Evolutionary conservation across 768 basidiomycete species (phyloP), one percentile per base, ranked within the genome.

Genomic region (Clitopilus hobsonii): DNA sequence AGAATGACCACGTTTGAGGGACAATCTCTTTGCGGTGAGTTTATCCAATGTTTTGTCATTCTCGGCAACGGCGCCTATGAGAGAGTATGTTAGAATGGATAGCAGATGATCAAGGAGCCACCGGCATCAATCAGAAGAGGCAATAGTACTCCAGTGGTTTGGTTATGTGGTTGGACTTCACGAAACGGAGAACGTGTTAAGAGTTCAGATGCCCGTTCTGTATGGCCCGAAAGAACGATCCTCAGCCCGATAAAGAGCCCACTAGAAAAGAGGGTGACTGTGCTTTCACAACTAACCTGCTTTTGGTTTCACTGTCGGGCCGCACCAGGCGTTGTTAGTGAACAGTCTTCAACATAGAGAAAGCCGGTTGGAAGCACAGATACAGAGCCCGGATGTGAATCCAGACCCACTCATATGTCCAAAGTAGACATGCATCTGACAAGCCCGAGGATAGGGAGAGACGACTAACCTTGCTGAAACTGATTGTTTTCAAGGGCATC

Each of bases 401-500:
- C 32, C 32, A 36, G 32, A 36, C 32, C 32, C 32, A 36, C 32
- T 14, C 32, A 36, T 36, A 36, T 36, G 32, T 36, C 32, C 32
- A 36, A 36, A 36, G n/a, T n/a, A n/a, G 13, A 36, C n/a, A 10
- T 36, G n/a, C 32, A 36, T 4, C n/a, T 36, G 32, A 36, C 32
- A 3, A 3, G 32, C 22, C 47, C 38, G 41, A 11, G 27, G 56
- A 24, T 45, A 38, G 23, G 52, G 23, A n/a, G 20, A 54, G n/a
- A n/a, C 10, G 8, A 45, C 41, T 16, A 45, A 45, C 41, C 41
- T 45, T 45, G 38, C 24, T 60, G 55, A 13, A 62, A 38, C 27
- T 64, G 61, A 47, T 64, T 66, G 51, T 71, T 65, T 61, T 84
- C 83, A 27, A 84, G 52, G 11, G 67, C 69, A 61, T 81, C 80